phyloP scores from a whole-genome alignment of 1,284 basidiomycete species.

The Rhodotorula glutinis region DNA sequence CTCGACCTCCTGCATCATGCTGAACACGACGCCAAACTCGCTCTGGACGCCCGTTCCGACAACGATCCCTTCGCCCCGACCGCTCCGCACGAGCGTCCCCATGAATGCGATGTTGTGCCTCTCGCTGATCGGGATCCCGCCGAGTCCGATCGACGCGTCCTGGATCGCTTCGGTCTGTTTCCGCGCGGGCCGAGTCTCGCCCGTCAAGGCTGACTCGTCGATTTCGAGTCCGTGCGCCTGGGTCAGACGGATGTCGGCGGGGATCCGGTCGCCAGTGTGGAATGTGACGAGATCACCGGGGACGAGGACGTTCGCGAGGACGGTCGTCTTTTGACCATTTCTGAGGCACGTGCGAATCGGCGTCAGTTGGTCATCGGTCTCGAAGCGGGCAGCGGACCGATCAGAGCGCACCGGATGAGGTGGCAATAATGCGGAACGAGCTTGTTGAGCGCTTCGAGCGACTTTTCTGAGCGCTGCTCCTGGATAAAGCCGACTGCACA shows the following conservation, averaged over 20 bases:
- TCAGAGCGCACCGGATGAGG: conserved; percentile 73
- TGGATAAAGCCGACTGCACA: conserved; percentile 90
- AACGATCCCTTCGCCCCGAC: conserved; percentile 80
- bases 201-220: conserved; percentile 92
- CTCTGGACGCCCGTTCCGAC: conserved; percentile 85
- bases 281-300: conserved; percentile 92
- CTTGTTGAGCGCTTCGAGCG: conserved; percentile 89
- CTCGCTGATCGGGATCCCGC: conserved; percentile 69
- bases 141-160: conserved; percentile 51
- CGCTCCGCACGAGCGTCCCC: conserved; percentile 93
- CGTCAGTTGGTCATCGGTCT: too few species aligned
- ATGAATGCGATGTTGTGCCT: conserved; percentile 88
- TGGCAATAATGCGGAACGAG: conserved; percentile 95
- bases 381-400: too few species aligned
- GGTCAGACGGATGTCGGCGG: conserved; percentile 83
- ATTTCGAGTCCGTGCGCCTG: conserved; percentile 80
- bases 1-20: conserved; percentile 96
- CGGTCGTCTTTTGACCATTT: conserved; percentile 67
- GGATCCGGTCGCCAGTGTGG: conserved; percentile 81
- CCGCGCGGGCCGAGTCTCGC: conserved; percentile 77
- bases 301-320: conserved; percentile 89
- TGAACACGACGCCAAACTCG: conserved; percentile 94
- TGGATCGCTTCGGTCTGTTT: conserved; percentile 64
- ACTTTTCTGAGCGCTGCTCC: conserved; percentile 91
- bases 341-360: conserved; percentile 48